These are phyloP conservation scores for Coemansia sp. DNA, from an alignment of 192 early-diverging fungal genomes.

Conservation along the genomic window DNA sequence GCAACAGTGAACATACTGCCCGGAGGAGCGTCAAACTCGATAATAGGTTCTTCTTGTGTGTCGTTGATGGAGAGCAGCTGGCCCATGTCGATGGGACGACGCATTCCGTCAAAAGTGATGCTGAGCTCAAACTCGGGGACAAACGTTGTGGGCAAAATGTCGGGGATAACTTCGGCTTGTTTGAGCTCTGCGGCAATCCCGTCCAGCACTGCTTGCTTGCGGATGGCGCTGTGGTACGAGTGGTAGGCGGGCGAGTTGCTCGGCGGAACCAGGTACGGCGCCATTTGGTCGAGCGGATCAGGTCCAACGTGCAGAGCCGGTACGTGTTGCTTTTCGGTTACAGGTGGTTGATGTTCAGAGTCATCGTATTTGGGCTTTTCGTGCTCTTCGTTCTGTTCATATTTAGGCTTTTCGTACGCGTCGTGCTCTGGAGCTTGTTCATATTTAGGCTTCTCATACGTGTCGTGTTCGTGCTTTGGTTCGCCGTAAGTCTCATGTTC, in stretches of 20 bases:
- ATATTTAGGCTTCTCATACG: neutral
- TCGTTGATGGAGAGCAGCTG: slow-evolving; percentile 30
- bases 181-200: slow-evolving; percentile 2
- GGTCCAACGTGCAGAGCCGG: slow-evolving; percentile 1
- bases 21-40: slow-evolving; percentile 29
- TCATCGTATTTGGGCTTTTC: neutral
- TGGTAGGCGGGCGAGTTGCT: neutral
- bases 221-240: neutral
- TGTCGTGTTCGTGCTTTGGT: neutral
- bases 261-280: slow-evolving; percentile 6
- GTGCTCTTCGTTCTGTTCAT: no score
- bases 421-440: neutral
- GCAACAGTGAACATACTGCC: slow-evolving; percentile 25
- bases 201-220: neutral
- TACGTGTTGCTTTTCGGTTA: no score
- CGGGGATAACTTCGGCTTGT: slow-evolving; percentile 18
- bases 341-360: neutral
- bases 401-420: no score
- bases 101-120: slow-evolving; percentile 12
- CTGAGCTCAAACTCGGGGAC: slow-evolving; percentile 27
- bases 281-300: slow-evolving; percentile 15
- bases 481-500: neutral
- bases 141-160: slow-evolving; percentile 21
- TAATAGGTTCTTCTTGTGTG: slow-evolving; percentile 16
- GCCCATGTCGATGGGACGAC: slow-evolving; percentile 15